Conservation (phyloP, 2,329 filamentous ascomycete species). For the Paecilomyces sp. region DNA sequence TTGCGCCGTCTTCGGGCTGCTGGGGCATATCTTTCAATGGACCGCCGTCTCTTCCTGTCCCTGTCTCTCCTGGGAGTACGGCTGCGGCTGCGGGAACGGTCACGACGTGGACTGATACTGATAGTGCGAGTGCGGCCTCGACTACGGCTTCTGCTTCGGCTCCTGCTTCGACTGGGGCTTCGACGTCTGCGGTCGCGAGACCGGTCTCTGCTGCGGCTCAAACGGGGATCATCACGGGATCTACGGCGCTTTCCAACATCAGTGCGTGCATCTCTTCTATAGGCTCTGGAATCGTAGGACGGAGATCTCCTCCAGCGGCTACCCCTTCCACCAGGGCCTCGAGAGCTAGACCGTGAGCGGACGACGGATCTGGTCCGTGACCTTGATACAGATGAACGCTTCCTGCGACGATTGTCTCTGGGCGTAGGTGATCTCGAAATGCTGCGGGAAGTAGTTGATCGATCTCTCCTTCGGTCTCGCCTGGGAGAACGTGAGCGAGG, state of each 20-base stretch:
- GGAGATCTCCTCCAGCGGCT: slow-evolving; percentile 38
- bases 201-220: slow-evolving; percentile 32
- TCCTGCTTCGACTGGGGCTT: slow-evolving; percentile 20
- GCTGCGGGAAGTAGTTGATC: slow-evolving; percentile 33
- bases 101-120: slow-evolving; percentile 37
- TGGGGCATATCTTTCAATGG: slow-evolving; percentile 39
- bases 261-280: slow-evolving; percentile 39
- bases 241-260: slow-evolving; percentile 43
- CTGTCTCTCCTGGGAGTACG: slow-evolving; percentile 20
- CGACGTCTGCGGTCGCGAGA: slow-evolving; percentile 23
- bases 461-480: slow-evolving; percentile 35
- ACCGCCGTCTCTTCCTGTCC: slow-evolving; percentile 37
- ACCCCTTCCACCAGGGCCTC: slow-evolving; percentile 15
- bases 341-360: slow-evolving; percentile 26
- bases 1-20: slow-evolving; percentile 34
- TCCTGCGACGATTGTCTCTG: slow-evolving; percentile 23
- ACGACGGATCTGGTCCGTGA: slow-evolving; percentile 31
- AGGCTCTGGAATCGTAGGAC: slow-evolving; percentile 34
- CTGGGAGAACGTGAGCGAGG: slow-evolving; percentile 52
- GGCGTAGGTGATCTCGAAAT: slow-evolving; percentile 27
- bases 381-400: slow-evolving; percentile 26
- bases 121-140: slow-evolving; percentile 20
- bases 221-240: slow-evolving; percentile 33
- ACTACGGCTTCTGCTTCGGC: slow-evolving; percentile 20
- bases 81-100: slow-evolving; percentile 19